A percentile compares a stretch with the other conserved stretches of the same genome.
These are phyloP conservation scores for Leccinum boreale DNA, from an alignment of 768 basidiomycete genomes.

Conservation along the genomic window DNA sequence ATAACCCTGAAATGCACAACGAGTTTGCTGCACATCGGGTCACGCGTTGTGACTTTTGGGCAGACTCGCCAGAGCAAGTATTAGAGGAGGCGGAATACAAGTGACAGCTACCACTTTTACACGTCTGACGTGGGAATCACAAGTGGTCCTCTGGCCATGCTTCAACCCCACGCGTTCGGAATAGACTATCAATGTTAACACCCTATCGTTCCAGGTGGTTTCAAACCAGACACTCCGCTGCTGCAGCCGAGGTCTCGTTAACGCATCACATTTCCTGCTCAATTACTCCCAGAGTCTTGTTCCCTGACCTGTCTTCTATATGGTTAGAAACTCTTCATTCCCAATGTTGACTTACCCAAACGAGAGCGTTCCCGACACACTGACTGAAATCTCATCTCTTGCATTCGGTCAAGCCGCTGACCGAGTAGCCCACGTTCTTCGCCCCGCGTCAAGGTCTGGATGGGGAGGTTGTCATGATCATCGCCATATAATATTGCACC, in stretches of 20 bases:
- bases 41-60: no score
- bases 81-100: not conserved
- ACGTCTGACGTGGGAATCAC: not conserved
- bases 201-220: no score
- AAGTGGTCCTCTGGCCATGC: no score
- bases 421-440: constrained; percentile 27
- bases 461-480: constrained; percentile 29
- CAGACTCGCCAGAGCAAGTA: not conserved
- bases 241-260: no score
- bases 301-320: constrained; percentile 23
- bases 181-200: no score
- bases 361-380: constrained; percentile 6
- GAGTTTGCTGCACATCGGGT: not conserved
- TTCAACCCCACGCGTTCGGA: no score
- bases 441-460: constrained; percentile 18
- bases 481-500: constrained; percentile 23
- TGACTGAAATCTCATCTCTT: constrained; percentile 16
- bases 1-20: not conserved
- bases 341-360: constrained; percentile 16
- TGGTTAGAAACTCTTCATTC: constrained; percentile 12
- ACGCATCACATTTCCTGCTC: constrained; percentile 9
- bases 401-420: constrained; percentile 32
- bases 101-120: not conserved
- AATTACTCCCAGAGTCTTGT: constrained; percentile 12
- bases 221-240: no score